Evolutionary conservation across 306 rosid genomes (phyloP).

Genomic region (Calophaca sinica): DNA sequence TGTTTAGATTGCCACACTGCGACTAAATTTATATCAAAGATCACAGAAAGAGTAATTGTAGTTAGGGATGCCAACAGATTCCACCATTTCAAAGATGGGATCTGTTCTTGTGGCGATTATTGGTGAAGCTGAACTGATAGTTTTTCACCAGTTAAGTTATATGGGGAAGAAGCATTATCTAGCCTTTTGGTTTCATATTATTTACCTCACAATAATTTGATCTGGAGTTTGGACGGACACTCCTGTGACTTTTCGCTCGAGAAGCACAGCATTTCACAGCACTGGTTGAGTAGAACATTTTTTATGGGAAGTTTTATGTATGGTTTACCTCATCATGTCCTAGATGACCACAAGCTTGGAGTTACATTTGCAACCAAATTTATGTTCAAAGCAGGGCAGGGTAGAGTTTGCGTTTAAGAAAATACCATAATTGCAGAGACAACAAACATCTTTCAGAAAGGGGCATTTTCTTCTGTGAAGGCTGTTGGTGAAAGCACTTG

Average conservation of each 20-base stretch:
- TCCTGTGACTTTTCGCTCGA: not conserved
- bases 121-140: conserved; percentile 65
- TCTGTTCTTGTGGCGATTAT: conserved; percentile 90
- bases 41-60: conserved; percentile 80
- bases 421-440: not conserved
- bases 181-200: conserved; percentile 43
- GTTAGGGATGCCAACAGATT: conserved; percentile 98
- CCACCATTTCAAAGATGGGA: conserved; percentile 88
- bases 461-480: not conserved
- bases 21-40: conserved; percentile 88
- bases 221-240: not conserved
- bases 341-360: not conserved
- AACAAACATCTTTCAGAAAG: conserved; percentile 19
- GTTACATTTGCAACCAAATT: not conserved
- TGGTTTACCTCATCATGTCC: conserved; percentile 1
- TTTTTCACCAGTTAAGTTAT: conserved; percentile 43
- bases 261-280: conserved; percentile 36
- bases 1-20: conserved; percentile 94
- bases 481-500: not conserved
- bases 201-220: conserved; percentile 26
- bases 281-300: not conserved
- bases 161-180: conserved; percentile 30
- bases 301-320: conserved; percentile 27
- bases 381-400: not conserved
- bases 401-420: not conserved